Evolutionary conservation across 2,329 filamentous ascomycete genomes (phyloP).

Genomic region (Talaromyces sp.): DNA sequence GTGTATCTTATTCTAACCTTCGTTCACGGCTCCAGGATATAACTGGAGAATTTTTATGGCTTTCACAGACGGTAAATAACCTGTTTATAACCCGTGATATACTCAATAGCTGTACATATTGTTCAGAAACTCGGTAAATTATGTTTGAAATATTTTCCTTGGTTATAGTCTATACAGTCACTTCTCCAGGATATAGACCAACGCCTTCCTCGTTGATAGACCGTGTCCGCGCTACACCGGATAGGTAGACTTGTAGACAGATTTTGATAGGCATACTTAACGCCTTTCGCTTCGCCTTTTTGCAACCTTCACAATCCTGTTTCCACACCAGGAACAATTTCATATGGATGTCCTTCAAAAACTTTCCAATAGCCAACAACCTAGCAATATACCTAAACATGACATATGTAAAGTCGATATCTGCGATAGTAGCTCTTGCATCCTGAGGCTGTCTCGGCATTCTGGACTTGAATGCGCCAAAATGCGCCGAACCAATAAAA

Average conservation of each 20-base stretch:
- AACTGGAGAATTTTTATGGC: not conserved
- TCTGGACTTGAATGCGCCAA: not conserved
- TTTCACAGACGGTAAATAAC: not conserved
- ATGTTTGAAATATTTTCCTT: not conserved
- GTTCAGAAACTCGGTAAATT: not conserved
- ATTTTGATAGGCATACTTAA: slow-evolving; percentile 56
- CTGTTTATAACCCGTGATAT: not conserved
- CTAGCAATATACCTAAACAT: slow-evolving; percentile 42
- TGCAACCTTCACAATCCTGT: slow-evolving; percentile 51
- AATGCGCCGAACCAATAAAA: slow-evolving; percentile 27
- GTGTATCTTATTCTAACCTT: not conserved
- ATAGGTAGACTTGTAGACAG: too few relatives aligned
- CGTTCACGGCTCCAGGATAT: not conserved
- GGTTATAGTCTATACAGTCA: too few relatives aligned
- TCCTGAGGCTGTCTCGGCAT: not conserved
- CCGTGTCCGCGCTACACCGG: too few relatives aligned
- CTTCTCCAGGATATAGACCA: too few relatives aligned
- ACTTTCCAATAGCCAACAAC: slow-evolving; percentile 45
- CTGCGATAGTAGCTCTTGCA: slow-evolving; percentile 13
- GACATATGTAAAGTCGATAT: slow-evolving; percentile 42
- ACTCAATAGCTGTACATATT: not conserved
- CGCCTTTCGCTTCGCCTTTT: slow-evolving; percentile 55
- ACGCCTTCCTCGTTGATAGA: too few relatives aligned
- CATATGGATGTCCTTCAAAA: slow-evolving; percentile 46
- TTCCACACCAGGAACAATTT: slow-evolving; percentile 49